Conservation (phyloP, 108 stramenopile species). For the Nitzschia inconspicua region DNA sequence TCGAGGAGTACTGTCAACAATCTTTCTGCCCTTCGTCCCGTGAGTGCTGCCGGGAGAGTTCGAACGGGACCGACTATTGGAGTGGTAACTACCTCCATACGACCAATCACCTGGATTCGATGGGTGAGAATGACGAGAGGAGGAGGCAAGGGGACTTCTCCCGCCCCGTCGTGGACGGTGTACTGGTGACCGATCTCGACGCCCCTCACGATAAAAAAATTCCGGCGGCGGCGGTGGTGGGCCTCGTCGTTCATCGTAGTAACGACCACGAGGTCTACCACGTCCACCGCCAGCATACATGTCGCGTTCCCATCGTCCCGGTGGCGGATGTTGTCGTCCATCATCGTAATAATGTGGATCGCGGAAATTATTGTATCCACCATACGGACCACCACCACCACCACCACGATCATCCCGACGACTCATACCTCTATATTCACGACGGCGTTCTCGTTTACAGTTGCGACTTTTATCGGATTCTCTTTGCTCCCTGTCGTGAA, state of each 20-base stretch:
- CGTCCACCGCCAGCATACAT: not conserved
- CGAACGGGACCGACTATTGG: not conserved
- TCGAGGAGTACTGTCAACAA: not conserved
- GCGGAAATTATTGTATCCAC: not conserved
- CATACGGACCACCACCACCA: not conserved
- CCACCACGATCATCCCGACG: not conserved
- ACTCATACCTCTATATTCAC: not conserved
- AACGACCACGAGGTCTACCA: not conserved
- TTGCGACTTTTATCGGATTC: not conserved
- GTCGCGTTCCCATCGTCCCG: constrained; percentile 13
- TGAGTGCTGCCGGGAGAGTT: not conserved
- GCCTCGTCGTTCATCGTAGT: constrained; percentile 3
- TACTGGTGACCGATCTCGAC: not conserved
- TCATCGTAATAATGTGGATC: not conserved
- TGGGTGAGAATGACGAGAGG: no score
- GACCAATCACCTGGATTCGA: not conserved
- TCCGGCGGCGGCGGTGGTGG: constrained; percentile 3
- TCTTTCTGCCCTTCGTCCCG: not conserved
- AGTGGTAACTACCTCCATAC: constrained; percentile 7
- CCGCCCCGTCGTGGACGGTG: no score
- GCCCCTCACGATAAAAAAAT: not conserved
- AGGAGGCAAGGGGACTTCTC: no score
- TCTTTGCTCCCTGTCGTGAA: not conserved
- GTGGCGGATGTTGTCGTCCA: not conserved
- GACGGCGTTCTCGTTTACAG: not conserved